Evolutionary conservation across 352 stramenopile genomes (phyloP).

Genomic region (Phytophthora sojae): DNA sequence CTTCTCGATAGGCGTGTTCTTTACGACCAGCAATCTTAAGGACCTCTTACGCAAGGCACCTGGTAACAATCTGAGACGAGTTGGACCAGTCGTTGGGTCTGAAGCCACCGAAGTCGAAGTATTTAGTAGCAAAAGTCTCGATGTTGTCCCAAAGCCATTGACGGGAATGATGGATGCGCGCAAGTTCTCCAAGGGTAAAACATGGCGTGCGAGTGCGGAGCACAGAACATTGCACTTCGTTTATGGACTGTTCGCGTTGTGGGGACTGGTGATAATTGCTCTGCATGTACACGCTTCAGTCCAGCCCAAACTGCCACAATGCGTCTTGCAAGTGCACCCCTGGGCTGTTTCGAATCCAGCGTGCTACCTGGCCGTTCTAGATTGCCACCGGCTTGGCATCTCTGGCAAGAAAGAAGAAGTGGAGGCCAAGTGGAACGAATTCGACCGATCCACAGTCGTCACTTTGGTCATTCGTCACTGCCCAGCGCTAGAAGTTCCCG

Average conservation of each 20-base stretch:
- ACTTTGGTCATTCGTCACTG: constrained; percentile 43
- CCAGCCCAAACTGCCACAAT: constrained; percentile 7
- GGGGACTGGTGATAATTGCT: constrained; percentile 25
- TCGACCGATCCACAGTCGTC: constrained; percentile 17
- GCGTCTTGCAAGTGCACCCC: background rate
- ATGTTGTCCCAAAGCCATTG: background rate
- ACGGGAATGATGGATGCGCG: background rate
- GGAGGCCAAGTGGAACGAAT: background rate
- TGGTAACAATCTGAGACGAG: constrained; percentile 1
- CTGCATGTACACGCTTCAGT: constrained; percentile 33
- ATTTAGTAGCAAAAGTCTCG: background rate
- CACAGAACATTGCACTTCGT: background rate
- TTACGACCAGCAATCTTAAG: constrained; percentile 30
- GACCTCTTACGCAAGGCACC: constrained; percentile 17
- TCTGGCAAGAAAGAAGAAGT: constrained; percentile 1
- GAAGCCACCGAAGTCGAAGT: background rate
- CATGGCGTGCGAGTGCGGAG: background rate
- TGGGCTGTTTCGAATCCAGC: background rate
- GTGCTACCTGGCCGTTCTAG: constrained; percentile 1
- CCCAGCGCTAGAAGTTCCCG: constrained; percentile 25
- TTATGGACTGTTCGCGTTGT: constrained; percentile 24
- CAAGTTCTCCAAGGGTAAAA: background rate
- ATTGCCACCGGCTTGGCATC: background rate
- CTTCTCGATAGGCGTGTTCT: constrained; percentile 34
- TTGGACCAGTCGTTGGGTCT: constrained; percentile 11